Percentiles rank a stretch among this genome's conserved stretches.
These are phyloP conservation scores for Aegle marmelos DNA, from an alignment of 345 rosid genomes.

Conservation along the genomic window DNA sequence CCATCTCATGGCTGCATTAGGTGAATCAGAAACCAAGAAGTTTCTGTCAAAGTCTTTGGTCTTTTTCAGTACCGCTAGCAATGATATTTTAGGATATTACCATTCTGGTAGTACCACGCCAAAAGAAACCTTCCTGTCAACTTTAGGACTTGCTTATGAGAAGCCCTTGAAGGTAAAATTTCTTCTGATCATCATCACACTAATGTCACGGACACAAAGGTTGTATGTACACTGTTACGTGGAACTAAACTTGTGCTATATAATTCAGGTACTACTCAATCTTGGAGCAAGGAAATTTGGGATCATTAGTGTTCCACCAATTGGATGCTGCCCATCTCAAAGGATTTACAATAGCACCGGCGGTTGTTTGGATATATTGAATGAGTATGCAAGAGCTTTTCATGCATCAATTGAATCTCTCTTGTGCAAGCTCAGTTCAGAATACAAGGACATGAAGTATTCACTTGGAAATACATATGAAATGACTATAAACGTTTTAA, in stretches of 20 bases:
- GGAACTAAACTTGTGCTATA: neutral
- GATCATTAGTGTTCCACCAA: slow-evolving; percentile 43
- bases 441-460: slow-evolving; percentile 33
- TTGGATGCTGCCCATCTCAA: slow-evolving; percentile 61
- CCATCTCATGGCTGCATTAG: slow-evolving; percentile 21
- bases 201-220: neutral
- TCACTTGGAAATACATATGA: slow-evolving; percentile 47
- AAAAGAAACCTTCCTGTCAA: slow-evolving; percentile 30
- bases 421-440: slow-evolving; percentile 39
- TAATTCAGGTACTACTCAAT: slow-evolving; percentile 32
- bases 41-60: slow-evolving; percentile 37
- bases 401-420: slow-evolving; percentile 15
- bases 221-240: neutral
- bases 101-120: slow-evolving; percentile 21
- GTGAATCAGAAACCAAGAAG: slow-evolving; percentile 19
- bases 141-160: slow-evolving; percentile 31
- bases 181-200: neutral
- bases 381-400: slow-evolving; percentile 35
- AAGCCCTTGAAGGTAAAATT: slow-evolving; percentile 33
- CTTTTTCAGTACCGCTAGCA: slow-evolving; percentile 57
- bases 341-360: slow-evolving; percentile 30
- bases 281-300: slow-evolving; percentile 55
- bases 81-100: slow-evolving; percentile 38
- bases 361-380: slow-evolving; percentile 45
- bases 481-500: slow-evolving; percentile 43